These are phyloP conservation scores for Fusarium sp. DNA, from an alignment of 2,329 filamentous ascomycete genomes.

Conservation along the genomic window DNA sequence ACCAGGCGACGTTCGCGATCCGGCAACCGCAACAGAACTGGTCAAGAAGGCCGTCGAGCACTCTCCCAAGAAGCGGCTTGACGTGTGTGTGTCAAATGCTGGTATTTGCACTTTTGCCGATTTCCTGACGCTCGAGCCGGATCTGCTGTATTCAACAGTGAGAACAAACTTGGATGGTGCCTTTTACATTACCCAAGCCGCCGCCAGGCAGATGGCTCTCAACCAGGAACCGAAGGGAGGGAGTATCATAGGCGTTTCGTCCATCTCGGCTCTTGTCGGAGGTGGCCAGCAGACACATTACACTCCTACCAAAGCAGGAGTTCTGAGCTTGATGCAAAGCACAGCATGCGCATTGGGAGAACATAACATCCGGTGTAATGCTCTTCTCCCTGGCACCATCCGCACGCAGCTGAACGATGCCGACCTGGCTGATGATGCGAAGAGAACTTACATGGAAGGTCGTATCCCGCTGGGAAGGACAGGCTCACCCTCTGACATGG, in stretches of 20 bases:
- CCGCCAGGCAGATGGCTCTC: constrained; percentile 80
- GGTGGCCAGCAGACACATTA: constrained; percentile 84
- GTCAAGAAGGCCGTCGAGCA: constrained; percentile 70
- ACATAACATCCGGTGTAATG: constrained; percentile 82
- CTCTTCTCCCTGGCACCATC: constrained; percentile 83
- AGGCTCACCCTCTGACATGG: constrained; percentile 77
- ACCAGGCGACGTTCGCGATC: constrained; percentile 78
- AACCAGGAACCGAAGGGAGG: constrained; percentile 71
- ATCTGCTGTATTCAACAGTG: constrained; percentile 76
- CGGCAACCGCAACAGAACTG: constrained; percentile 73
- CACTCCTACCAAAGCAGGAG: constrained; percentile 86
- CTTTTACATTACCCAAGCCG: constrained; percentile 88
- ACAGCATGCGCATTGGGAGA: constrained; percentile 80
- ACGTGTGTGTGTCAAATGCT: constrained; percentile 88
- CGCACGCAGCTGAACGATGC: constrained; percentile 85
- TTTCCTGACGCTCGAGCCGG: constrained; percentile 76
- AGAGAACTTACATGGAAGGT: constrained; percentile 79
- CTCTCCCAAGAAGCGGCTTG: constrained; percentile 60
- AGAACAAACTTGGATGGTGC: constrained; percentile 85
- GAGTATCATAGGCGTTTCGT: constrained; percentile 79
- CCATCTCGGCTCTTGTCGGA: constrained; percentile 78
- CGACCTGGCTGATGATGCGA: constrained; percentile 85
- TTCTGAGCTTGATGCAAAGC: constrained; percentile 83
- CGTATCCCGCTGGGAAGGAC: constrained; percentile 80
- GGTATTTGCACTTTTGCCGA: constrained; percentile 89